Percentiles rank a stretch among this genome's conserved stretches.
Conservation (phyloP, 176 grass and related monocot species). For the Secale cereale region DNA sequence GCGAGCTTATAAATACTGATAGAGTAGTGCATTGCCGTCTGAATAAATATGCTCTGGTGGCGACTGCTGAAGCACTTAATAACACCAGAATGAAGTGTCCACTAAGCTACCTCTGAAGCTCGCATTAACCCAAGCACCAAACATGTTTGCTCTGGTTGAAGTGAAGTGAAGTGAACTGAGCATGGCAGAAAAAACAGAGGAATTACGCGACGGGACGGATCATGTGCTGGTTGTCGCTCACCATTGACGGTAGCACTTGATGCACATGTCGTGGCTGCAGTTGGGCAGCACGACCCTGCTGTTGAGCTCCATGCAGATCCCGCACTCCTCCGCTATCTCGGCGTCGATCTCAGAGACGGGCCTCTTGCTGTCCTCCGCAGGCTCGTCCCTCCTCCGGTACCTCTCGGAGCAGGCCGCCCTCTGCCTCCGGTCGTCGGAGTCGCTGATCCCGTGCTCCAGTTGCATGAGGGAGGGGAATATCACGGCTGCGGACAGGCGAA, state of each 20-base stretch:
- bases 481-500: constrained; percentile 33
- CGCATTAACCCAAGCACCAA: not conserved
- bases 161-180: too few relatives aligned
- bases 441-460: constrained; percentile 75
- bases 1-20: not conserved
- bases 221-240: not conserved
- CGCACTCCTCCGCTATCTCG: constrained; percentile 87
- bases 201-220: not conserved
- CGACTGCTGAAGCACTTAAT: not conserved
- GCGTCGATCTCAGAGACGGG: constrained; percentile 59
- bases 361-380: constrained; percentile 37
- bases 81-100: not conserved
- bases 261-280: constrained; percentile 92
- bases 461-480: constrained; percentile 94
- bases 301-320: constrained; percentile 93
- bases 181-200: too few relatives aligned
- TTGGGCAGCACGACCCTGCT: constrained; percentile 82
- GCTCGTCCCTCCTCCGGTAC: constrained; percentile 56
- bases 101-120: not conserved
- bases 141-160: too few relatives aligned
- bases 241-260: constrained; percentile 83
- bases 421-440: constrained; percentile 75
- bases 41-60: not conserved
- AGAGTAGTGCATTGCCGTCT: not conserved
- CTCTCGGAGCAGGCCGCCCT: constrained; percentile 52